A percentile compares a stretch with the other conserved stretches of the same genome.
These are phyloP conservation scores for Gnetum montanum DNA, from an alignment of 75 land plant genomes.

Conservation along the genomic window DNA sequence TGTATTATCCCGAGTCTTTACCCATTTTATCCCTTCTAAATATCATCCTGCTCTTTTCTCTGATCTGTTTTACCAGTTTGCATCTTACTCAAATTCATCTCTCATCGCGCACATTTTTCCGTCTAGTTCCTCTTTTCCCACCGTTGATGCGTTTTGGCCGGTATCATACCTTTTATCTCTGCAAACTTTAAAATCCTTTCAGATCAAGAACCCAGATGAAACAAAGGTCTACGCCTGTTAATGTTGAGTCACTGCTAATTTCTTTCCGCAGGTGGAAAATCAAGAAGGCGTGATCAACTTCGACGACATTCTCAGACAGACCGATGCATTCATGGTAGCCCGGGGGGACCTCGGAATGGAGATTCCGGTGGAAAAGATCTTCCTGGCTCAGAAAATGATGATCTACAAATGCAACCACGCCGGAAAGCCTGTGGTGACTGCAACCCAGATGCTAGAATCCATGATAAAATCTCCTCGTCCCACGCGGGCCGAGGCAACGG, in stretches of 20 bases:
- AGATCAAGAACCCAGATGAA: too few relatives aligned
- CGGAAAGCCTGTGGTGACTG: constrained; percentile 90
- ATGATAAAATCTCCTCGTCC: constrained; percentile 93
- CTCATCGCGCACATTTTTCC: too few relatives aligned
- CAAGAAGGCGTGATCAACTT: constrained; percentile 91
- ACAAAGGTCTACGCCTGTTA: neutral
- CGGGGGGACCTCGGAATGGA: constrained; percentile 96
- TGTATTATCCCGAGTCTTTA: too few relatives aligned
- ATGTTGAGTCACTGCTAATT: constrained; percentile 5
- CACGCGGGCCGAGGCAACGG: constrained; percentile 90
- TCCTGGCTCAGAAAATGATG: constrained; percentile 93
- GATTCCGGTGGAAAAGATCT: constrained; percentile 87
- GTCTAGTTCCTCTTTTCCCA: too few relatives aligned
- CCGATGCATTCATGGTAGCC: constrained; percentile 90
- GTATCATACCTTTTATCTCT: too few relatives aligned
- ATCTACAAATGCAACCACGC: constrained; percentile 86
- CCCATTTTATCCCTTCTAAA: too few relatives aligned
- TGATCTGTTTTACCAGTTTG: too few relatives aligned
- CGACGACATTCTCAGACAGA: constrained; percentile 74
- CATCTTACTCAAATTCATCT: too few relatives aligned
- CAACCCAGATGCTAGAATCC: constrained; percentile 94
- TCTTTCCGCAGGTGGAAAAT: constrained; percentile 82
- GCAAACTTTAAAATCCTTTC: too few relatives aligned
- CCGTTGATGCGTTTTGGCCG: too few relatives aligned
- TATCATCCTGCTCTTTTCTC: too few relatives aligned